Percentiles rank a stretch among this genome's conserved stretches.
These are phyloP conservation scores for Ananas comosus DNA, from an alignment of 176 grass and related monocot genomes.

Conservation along the genomic window DNA sequence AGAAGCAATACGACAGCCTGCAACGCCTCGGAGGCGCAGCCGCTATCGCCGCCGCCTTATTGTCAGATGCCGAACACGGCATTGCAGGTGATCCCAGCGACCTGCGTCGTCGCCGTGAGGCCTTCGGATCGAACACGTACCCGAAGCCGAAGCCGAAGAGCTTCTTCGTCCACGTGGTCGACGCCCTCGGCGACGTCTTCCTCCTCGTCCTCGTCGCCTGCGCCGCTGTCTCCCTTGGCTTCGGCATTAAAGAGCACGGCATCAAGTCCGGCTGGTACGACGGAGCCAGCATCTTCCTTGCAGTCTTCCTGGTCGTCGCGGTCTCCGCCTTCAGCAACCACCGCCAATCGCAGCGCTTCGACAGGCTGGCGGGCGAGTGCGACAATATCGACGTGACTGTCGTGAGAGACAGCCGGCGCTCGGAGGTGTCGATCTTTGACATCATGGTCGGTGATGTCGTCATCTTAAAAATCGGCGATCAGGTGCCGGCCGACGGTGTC, in stretches of 20 bases:
- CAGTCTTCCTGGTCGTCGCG: slow-evolving; percentile 43
- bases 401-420: slow-evolving; percentile 26
- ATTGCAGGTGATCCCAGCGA: slow-evolving; percentile 23
- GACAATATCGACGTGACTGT: slow-evolving; percentile 37
- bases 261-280: slow-evolving; percentile 68
- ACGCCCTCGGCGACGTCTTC: slow-evolving; percentile 53
- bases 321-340: slow-evolving; percentile 64
- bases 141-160: slow-evolving; percentile 46
- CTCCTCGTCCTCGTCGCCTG: slow-evolving; percentile 48
- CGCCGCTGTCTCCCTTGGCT: slow-evolving; percentile 49
- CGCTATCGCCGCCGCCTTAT: slow-evolving; percentile 17
- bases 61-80: slow-evolving; percentile 27
- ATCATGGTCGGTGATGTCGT: slow-evolving; percentile 60
- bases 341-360: slow-evolving; percentile 43
- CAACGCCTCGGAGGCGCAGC: slow-evolving; percentile 25
- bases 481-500: slow-evolving; percentile 51
- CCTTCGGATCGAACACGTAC: slow-evolving; percentile 51
- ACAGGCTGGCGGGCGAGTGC: slow-evolving; percentile 27
- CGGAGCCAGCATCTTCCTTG: slow-evolving; percentile 64
- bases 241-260: slow-evolving; percentile 64
- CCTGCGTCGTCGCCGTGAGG: slow-evolving; percentile 23
- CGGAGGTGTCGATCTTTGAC: slow-evolving; percentile 44
- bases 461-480: slow-evolving; percentile 55
- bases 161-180: slow-evolving; percentile 41
- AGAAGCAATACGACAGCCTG: slow-evolving; percentile 19